Percentiles rank a stretch among this genome's conserved stretches.
Evolutionary conservation across 169 alveolate species (phyloP).

Genomic region (Cryptosporidium canis): DNA sequence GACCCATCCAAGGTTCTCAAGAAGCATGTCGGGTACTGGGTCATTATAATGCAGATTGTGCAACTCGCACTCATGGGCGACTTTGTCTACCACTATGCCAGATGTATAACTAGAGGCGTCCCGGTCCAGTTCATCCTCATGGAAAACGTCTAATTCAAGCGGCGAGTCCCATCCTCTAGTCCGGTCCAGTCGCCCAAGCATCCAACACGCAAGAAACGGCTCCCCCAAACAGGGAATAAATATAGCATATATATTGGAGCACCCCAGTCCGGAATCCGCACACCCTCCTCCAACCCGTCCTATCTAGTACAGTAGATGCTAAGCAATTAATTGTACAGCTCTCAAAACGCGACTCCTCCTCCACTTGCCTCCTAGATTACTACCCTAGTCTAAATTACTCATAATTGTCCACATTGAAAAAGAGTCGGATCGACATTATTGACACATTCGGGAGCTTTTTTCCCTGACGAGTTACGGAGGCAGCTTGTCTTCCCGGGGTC

Average conservation of each 20-base stretch:
- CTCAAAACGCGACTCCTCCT: not conserved
- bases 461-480: no score
- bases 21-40: conserved; percentile 91
- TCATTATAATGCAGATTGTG: conserved; percentile 83
- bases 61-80: conserved; percentile 90
- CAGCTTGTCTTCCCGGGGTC: no score
- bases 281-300: not conserved
- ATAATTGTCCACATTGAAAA: no score
- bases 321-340: not conserved
- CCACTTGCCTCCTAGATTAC: not conserved
- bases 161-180: not conserved
- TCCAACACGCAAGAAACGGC: not conserved
- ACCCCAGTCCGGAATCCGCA: not conserved
- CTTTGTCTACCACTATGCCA: conserved; percentile 86
- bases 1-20: conserved; percentile 80
- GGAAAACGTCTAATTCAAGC: conserved; percentile 80
- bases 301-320: not conserved
- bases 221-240: no score
- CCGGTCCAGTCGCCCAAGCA: not conserved
- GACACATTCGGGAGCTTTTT: no score
- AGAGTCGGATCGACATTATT: no score
- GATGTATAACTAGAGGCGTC: conserved; percentile 87
- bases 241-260: not conserved
- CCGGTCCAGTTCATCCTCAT: conserved; percentile 84
- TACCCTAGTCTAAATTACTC: no score